A percentile compares a stretch with the other conserved stretches of the same genome.
Conservation (phyloP, 1,284 basidiomycete species). For the Sporisorium exsertum region DNA sequence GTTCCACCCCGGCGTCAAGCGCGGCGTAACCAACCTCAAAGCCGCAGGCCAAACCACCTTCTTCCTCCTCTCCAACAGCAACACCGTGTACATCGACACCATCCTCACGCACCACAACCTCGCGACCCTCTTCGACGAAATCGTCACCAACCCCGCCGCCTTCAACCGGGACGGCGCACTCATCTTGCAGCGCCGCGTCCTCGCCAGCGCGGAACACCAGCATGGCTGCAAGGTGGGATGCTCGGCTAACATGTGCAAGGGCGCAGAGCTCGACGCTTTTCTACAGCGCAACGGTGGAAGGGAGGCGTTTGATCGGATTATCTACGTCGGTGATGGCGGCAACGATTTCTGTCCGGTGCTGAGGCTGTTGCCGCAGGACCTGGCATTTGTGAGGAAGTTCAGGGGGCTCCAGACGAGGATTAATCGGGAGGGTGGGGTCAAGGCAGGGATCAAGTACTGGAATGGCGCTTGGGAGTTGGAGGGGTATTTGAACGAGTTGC, state of each 20-base stretch:
- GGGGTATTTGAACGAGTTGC: slow-evolving; percentile 43
- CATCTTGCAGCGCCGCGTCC: slow-evolving; percentile 80
- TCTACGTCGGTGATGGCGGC: slow-evolving; percentile 92
- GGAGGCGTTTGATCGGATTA: slow-evolving; percentile 78
- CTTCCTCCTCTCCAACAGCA: slow-evolving; percentile 92
- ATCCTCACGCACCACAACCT: slow-evolving; percentile 51
- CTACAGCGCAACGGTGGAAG: slow-evolving; percentile 77
- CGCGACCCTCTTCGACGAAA: slow-evolving; percentile 78
- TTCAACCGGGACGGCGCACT: slow-evolving; percentile 82
- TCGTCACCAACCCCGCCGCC: slow-evolving; percentile 91
- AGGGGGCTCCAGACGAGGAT: slow-evolving; percentile 66
- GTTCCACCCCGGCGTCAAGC: slow-evolving; percentile 94
- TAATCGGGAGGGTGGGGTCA: slow-evolving; percentile 51
- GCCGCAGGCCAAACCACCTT: slow-evolving; percentile 73
- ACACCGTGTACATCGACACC: slow-evolving; percentile 91
- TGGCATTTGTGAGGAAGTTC: slow-evolving; percentile 65
- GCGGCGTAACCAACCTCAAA: slow-evolving; percentile 84
- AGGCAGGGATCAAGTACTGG: slow-evolving; percentile 64
- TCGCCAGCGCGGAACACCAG: slow-evolving; percentile 76
- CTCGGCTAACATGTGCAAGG: slow-evolving; percentile 98
- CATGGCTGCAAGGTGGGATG: slow-evolving; percentile 90
- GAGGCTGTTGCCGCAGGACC: slow-evolving; percentile 73
- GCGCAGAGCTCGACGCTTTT: slow-evolving; percentile 88
- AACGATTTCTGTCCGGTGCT: slow-evolving; percentile 96
- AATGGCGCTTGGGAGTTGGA: slow-evolving; percentile 67